These are phyloP conservation scores for Fabrea salina DNA, from an alignment of 169 alveolate genomes.

Conservation along the genomic window DNA sequence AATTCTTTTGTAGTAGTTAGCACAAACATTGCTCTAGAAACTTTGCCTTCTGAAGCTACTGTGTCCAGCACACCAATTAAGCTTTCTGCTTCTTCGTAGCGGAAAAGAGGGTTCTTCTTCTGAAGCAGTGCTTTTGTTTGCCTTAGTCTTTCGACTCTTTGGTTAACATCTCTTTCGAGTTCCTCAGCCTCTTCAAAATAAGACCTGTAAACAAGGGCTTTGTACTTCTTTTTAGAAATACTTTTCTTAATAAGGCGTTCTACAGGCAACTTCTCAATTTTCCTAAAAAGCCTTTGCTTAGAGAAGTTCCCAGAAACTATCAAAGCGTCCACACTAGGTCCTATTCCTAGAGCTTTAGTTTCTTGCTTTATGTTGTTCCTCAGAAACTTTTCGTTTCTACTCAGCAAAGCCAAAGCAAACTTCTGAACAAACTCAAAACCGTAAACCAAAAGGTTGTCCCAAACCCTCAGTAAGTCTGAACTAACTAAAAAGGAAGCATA, in stretches of 20 bases:
- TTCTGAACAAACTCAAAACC: slow-evolving; percentile 1
- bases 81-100: not conserved
- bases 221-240: not conserved
- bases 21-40: not conserved
- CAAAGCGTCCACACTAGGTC: not conserved
- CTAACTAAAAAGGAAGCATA: not conserved
- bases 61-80: not conserved
- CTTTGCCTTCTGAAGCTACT: not conserved
- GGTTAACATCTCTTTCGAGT: not conserved
- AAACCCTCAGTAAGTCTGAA: not conserved
- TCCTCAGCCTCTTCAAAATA: not conserved
- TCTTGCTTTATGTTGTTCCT: not conserved
- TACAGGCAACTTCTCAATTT: not conserved
- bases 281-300: not conserved
- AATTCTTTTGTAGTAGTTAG: not conserved
- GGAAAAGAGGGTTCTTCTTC: not conserved
- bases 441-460: not conserved
- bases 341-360: not conserved
- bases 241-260: slow-evolving; percentile 8
- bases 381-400: slow-evolving; percentile 14
- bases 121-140: not conserved
- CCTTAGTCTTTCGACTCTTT: not conserved
- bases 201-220: not conserved
- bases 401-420: not conserved
- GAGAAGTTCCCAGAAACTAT: slow-evolving; percentile 20